Base-by-base conservation (phyloP, 2,329 filamentous ascomycete species). In the Cytospora mali region DNA sequence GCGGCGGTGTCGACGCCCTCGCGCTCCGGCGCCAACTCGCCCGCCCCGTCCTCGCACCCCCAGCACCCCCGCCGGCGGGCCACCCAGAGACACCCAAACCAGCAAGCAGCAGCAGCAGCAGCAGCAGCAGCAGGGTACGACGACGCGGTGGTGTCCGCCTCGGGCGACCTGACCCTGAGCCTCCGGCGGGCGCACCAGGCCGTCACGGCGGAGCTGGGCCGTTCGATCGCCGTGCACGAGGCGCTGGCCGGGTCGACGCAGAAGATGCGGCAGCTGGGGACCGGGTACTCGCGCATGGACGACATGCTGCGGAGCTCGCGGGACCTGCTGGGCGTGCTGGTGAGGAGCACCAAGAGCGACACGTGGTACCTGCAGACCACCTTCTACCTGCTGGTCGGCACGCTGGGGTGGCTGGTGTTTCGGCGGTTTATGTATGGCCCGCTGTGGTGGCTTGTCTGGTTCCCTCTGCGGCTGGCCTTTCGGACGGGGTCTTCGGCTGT, bases 341-440 rank as follows among this genome's bases (percentile, higher is more conserved):
- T 98, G 53, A 86, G 87, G 65, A 95, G 91, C 67, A 92, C 96
- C 73, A 99, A 99, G 81, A 95, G 90, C 68, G 95, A 99, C 73
- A 97, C 93, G 2, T 99, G 95, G 95, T 99, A 99, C 74, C 84
- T 99, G 35, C 90, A 95, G 76, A 96, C 91, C 42, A 87, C 93
- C 2, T 88, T 98, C 68, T 96, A 93, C 73, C 82, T 97, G 69
- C 83, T 98, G 18, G 71, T 90, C 25, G 84, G 79, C 6, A 97
- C 93, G 1, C 87, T 93, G 49, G 81, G 80, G 31, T 99, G 95
- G 95, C 82, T 99, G 9, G 73, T 97, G 7, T 97, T 96, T 71
- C 82, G 95, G 29, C 81, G 95, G 51, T 80, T 94, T 48, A 72
- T 99, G 9, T 99, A 96, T 78, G 94, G 95, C 0, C 95, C 95